Evolutionary conservation across 1,284 basidiomycete genomes (phyloP).

Genomic region (Cronartium ribicola): DNA sequence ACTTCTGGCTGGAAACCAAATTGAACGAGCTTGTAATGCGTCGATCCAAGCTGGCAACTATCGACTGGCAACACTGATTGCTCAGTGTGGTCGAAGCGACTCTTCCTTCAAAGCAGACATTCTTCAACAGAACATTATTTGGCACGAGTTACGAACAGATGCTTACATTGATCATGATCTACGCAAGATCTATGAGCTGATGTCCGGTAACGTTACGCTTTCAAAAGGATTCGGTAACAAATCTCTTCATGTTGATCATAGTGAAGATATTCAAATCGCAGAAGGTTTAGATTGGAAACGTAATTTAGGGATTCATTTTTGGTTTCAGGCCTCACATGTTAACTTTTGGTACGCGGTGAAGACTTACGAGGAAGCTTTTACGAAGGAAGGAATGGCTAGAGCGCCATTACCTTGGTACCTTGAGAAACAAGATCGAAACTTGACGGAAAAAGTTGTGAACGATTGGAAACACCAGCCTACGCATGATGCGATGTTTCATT

Average conservation of each 20-base stretch:
- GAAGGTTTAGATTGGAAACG: conserved; percentile 90
- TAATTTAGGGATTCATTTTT: conserved; percentile 81
- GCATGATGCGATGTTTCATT: conserved; percentile 72
- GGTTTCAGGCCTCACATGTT: conserved; percentile 62
- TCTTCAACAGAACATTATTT: conserved; percentile 71
- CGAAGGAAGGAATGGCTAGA: conserved; percentile 44
- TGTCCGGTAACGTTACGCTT: conserved; percentile 71
- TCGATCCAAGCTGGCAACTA: conserved; percentile 73
- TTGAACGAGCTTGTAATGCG: conserved; percentile 72
- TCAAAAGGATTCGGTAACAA: conserved; percentile 58
- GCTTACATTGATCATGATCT: conserved; percentile 66
- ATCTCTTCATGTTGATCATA: conserved; percentile 59
- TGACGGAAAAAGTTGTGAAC: background rate
- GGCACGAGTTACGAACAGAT: conserved; percentile 74
- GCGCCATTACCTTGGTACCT: conserved; percentile 60
- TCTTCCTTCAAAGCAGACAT: conserved; percentile 71
- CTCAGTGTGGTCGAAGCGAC: conserved; percentile 75
- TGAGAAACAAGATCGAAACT: conserved; percentile 51
- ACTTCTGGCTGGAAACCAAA: conserved; percentile 78
- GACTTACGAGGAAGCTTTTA: conserved; percentile 60
- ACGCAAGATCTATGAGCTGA: conserved; percentile 75
- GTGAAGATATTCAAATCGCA: conserved; percentile 67
- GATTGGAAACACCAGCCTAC: conserved; percentile 45
- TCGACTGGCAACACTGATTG: conserved; percentile 84
- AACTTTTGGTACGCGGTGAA: conserved; percentile 42